Evolutionary conservation across 2,329 filamentous ascomycete species (phyloP), one percentile per base, ranked within the genome.

Genomic region (Xylaria hypoxylon): DNA sequence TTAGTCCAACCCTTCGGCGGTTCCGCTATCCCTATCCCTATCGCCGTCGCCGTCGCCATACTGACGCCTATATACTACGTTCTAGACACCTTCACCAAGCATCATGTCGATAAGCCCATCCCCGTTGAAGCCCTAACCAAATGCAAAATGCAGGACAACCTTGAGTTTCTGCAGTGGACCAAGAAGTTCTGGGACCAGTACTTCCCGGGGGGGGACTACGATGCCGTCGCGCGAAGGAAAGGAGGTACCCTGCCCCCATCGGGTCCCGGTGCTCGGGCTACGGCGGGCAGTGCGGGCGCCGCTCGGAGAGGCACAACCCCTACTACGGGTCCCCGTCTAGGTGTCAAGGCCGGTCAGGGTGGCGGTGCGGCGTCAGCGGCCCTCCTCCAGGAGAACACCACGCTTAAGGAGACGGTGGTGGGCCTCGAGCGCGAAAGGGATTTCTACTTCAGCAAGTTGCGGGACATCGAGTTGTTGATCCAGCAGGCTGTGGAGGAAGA

Each of bases 121-220:
- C 93, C 93, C 66, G 93, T 98, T 78, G 89, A 97, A 80, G 85
- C 87, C 65, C 89, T 99, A 67, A 89, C 96, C 75, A 99, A 98
- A 82, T 99, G 96, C 86, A 97, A 97, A 86, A 99, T 99, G 95
- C 96, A 99, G 86, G 96, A 99, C 81, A 99, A 99, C 84, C 92
- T 99, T 75, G 96, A 98, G 79, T 99, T 99, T 80, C 86, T 99
- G 68, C 96, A 99, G 83, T 99, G 94, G 92, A 90, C 90, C 66
- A 99, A 99, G 87, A 86, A 87, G 74, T 97, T 94, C 84, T 99
- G 96, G 96, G 96, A 99, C 77, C 93, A 97, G 79, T 94, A 97
- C 85, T 99, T 93, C 82, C 96, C 96, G 7, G 96, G 96, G 66
- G 94, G 96, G 75, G 96, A 98, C 71, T 99, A 99, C 84, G 96